Base-by-base conservation (phyloP, 371 early-diverging fungal species). In the Saksenaea oblongispora region DNA sequence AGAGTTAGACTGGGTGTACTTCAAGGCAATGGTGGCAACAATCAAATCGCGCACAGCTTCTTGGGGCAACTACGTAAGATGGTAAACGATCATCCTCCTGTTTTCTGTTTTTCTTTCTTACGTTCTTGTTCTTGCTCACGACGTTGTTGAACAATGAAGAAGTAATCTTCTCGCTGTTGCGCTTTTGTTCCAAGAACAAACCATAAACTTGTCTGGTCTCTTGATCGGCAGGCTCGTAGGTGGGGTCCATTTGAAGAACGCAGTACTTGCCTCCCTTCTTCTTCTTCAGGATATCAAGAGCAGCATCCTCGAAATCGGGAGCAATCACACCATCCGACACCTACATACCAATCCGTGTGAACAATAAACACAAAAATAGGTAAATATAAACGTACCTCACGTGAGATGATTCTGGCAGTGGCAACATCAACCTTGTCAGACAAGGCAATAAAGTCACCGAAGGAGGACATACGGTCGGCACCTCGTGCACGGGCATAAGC, bases 251-350 rank as follows among this genome's bases (percentile, higher is more conserved):
- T 73, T 94, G 85, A 63, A 98, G 76, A 34, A 98, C 93, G 53
- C 92, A 91, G 86, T 97, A 98, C 85, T 95, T 97, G 62, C 98
- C 98, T 53, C 84, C 90, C 89, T 98, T 98, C 89, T 98, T 98
- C 82, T 91, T 91, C 61, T 83, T 80, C 71, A 98, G 80, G 26
- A 97, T 85, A 54, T 89, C 97, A 66, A 98, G 84, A 27, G 98
- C 98, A 66, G 86, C 97, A 10, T 86, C 77, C 15, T 88, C 88
- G 66, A 92, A 98, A 5, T 85, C 92, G 11, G 97, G 97, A 24
- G 98, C 98, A 82, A 98, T 96, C 26, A 97, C 91, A 76, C 98
- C 98, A 75, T 97, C 98, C n/a, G 94, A 94, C 17, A 93, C 89
- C 51, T 47, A 47, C 18, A 17, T 10, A 14, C 24, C 26, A 10